Base-by-base conservation (phyloP, 768 basidiomycete genomes). In the Amanita fuliginea region DNA sequence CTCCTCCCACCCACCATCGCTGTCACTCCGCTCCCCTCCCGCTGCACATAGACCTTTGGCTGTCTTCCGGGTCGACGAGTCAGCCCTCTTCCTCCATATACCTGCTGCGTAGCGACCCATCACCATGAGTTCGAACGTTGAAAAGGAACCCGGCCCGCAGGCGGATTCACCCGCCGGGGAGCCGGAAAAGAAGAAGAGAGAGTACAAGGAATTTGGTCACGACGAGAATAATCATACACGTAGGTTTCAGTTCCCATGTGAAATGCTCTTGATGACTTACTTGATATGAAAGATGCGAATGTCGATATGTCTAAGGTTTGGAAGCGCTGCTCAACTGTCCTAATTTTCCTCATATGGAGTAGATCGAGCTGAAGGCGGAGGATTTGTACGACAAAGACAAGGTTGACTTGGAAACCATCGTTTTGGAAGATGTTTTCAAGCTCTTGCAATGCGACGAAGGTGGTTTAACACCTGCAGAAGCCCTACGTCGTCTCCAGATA, bases 351-450 rank as follows among this genome's bases (percentile, higher is more conserved):
- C 39, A 34, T n/a, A 28, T 21, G 13, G 22, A 3, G 3, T 74
- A 72, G 79, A 93, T 94, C 53, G 86, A 92, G 67, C 76, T 94
- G 58, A 91, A 83, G 65, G 89, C 90, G 3, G 91, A 93, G 67
- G 91, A 94, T 65, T 69, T 93, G 44, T 97, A 96, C 65, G 93
- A 96, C 69, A 95, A 95, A 73, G 95, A 98, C 70, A 98, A 98
- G 74, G 95, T 98, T 68, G 95, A 98, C 68, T 75, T 98, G 52
- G 95, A 97, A 74, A 94, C 92, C 18, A 85, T 98, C 58, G 85
- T 90, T 55, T 86, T 98, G 64, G 91, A 92, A 57, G 95, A 97
- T 60, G 94, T 97, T 64, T 92, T 96, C 76, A 89, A 84, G 53
- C 84, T 98, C 45, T 83, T 98, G 45, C 92, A 97, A 66, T 94